Percentiles rank a stretch among this genome's conserved stretches.
phyloP scores from a whole-genome alignment of 1,284 basidiomycete species.

The Sporisorium exsertum region DNA sequence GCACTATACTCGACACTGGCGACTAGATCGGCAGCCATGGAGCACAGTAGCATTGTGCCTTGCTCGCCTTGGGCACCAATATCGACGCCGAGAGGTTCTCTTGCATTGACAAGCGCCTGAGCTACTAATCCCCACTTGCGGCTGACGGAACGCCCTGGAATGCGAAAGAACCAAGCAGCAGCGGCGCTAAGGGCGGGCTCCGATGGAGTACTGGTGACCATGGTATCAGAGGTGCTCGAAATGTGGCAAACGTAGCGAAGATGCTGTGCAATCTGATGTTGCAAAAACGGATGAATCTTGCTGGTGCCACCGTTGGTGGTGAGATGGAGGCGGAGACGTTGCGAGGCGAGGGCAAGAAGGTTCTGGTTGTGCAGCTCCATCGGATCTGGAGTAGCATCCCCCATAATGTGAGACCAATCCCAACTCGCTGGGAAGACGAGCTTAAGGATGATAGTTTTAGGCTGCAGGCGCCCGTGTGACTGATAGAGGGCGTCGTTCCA shows the following conservation, averaged over 20 bases:
- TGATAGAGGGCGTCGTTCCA: constrained; percentile 6
- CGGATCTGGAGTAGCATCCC: no score
- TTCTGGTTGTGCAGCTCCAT: no score
- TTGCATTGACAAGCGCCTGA: neutral
- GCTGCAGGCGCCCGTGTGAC: neutral
- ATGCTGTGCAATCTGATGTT: neutral
- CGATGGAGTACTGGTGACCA: neutral
- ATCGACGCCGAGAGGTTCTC: neutral
- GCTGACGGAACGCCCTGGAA: neutral
- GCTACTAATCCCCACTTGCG: neutral
- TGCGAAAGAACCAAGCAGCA: neutral
- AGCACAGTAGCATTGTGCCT: neutral
- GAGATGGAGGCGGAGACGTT: neutral
- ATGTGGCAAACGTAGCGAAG: neutral
- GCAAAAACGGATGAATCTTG: neutral
- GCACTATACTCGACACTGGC: neutral
- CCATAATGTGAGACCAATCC: no score
- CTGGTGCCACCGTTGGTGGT: neutral
- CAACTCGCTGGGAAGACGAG: neutral
- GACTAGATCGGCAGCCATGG: constrained; percentile 3
- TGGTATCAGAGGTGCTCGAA: neutral
- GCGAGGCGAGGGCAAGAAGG: neutral
- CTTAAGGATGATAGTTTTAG: neutral
- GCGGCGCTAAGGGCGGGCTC: neutral
- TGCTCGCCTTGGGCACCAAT: constrained; percentile 11